Conservation (phyloP, 257 asterid species). For the Ajuga chamaepitys region DNA sequence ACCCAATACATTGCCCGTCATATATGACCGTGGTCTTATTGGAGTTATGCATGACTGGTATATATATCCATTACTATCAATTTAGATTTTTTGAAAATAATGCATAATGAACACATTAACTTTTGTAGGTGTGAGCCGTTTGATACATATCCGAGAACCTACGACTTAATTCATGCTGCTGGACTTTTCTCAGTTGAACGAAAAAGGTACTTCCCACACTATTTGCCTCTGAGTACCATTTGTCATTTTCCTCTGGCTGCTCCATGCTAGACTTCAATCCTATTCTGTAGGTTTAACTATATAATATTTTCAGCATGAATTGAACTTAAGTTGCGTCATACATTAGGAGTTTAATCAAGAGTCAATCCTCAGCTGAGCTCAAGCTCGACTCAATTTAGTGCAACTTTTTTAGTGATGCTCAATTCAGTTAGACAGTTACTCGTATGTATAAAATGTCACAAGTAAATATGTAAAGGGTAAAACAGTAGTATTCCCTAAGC, state of each 20-base stretch:
- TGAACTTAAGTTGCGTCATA: not conserved
- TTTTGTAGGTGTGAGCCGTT: slow-evolving; percentile 71
- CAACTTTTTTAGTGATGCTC: too few species aligned
- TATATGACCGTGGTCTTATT: slow-evolving; percentile 88
- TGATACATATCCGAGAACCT: slow-evolving; percentile 77
- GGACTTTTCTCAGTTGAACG: slow-evolving; percentile 54
- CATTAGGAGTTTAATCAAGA: not conserved
- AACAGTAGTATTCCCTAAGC: too few species aligned
- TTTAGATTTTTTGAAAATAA: not conserved
- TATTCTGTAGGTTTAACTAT: not conserved
- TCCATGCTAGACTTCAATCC: not conserved
- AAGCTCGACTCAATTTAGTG: too few species aligned
- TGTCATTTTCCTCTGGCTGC: not conserved
- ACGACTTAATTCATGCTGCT: slow-evolving; percentile 57
- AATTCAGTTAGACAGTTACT: too few species aligned
- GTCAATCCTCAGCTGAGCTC: too few species aligned
- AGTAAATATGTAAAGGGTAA: too few species aligned
- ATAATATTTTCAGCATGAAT: slow-evolving; percentile 1
- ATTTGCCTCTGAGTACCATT: not conserved
- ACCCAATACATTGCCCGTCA: slow-evolving; percentile 84
- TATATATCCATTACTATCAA: slow-evolving; percentile 1
- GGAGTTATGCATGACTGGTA: slow-evolving; percentile 99
- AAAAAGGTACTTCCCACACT: slow-evolving; percentile 35
- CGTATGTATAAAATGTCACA: too few species aligned
- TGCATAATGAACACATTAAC: not conserved